Base-by-base conservation (phyloP, 345 rosid genomes). In the Mallotus nudiflorus region DNA sequence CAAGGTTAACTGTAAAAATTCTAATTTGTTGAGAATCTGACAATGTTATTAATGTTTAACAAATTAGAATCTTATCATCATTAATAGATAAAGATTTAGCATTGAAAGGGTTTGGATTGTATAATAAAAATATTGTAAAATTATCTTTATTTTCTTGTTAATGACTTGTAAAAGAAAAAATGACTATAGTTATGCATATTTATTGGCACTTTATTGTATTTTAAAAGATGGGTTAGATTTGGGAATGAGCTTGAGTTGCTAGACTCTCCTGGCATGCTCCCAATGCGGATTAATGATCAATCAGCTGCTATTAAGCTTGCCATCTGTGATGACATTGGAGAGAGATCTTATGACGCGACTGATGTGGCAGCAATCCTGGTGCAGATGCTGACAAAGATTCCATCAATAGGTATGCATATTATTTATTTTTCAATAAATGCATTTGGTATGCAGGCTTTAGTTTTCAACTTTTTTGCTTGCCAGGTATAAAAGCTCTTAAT, bases 281-380 rank as follows among this genome's bases (percentile, higher is more conserved):
- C 98, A 57, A 90, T 90, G 98, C 86, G 93, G 73, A 89, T 91
- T 31, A 89, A 85, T 73, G 97, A 91, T 79, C 98, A 94, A 84
- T 52, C 88, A 24, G 86, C 95, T 68, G 97, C 98, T 33, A 88
- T 94, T 82, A 94, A 94, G 83, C 97, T 94, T 68, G 98, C 96
- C 18, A 90, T 94, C 3, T 91, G 96, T 62, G 97, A 94, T 82
- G 97, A 94, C 86, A 91, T 90, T 75, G 97, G 98, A 69, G 98
- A 94, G 83, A 86, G 88, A 86, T 91, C 98, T 67, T 91, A 94
- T 67, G 87, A 91, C 72, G 84, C 79, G 61, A 70, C 85, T 25
- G 97, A 94, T 80, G 93, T 91, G 74, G 98, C 97, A 74, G 87
- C 81, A 54, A 81, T 94, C 79, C 96, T 94, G 70, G 95, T 94